Base-by-base conservation (phyloP, 768 basidiomycete genomes). In the Auriscalpium vulgare region DNA sequence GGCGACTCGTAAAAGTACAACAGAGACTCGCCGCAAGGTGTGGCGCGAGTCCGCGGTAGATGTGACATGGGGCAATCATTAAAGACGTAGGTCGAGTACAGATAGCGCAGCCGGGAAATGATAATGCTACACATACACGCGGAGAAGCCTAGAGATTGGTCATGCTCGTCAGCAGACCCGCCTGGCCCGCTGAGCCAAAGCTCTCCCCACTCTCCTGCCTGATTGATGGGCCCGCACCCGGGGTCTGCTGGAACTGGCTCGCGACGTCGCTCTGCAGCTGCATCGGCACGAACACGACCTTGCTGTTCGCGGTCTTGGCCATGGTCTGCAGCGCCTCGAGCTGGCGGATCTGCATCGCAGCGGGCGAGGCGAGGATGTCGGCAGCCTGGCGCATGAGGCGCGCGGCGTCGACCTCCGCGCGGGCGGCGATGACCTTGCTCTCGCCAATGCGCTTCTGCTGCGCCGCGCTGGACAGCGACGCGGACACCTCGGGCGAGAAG, bases 391-490 rank as follows among this genome's bases (percentile, higher is more conserved):
- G 82, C 95, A 97, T 97, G 68, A 97, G 82, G 64, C 91, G 82
- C 29, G 94, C 93, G 37, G 93, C 78, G 69, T 97, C 95, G 62
- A 97, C 95, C 74, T 97, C 95, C 13, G 95, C 95, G 56, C 93
- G 84, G 1, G 93, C 94, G 53, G 92, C 91, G 64, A 97, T 95
- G 68, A 95, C 91, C 73, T 97, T 97, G 66, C 85, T 85, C 74
- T 98, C 95, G 72, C 94, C 95, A 57, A 97, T 85, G 58, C 95
- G 83, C 81, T 97, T 97, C 73, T 95, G 93, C 67, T 97, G 95
- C 17, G 95, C 95, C 38, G 95, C 95, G 60, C 88, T 90, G 11
- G 93, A 95, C 50, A 99, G 79, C 16, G 91, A 91, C 9, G 91
- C 86, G 52, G 93, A 85, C 16, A 99, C 83, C 57, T 97, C 95